phyloP scores from a whole-genome alignment of 441 rosid species.

The Melastoma candidum region DNA sequence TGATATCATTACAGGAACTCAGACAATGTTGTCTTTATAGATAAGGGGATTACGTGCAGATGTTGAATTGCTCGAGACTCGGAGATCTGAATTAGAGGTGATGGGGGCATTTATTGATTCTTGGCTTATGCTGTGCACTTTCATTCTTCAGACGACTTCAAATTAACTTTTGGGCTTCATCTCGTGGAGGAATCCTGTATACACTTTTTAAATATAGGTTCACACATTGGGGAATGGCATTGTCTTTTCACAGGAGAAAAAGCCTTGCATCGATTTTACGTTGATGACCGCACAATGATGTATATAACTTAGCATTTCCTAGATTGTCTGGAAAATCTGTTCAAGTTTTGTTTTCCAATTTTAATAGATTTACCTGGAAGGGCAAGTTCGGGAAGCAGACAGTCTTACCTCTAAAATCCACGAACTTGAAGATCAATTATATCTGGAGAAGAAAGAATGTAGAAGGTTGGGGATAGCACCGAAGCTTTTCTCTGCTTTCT shows the following conservation, averaged over 20 bases:
- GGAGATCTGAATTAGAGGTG: slow-evolving; percentile 52
- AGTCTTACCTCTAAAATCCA: slow-evolving; percentile 52
- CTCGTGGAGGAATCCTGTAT: too few species aligned
- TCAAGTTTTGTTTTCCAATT: slow-evolving; percentile 17
- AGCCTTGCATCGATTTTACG: too few species aligned
- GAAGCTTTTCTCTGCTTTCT: too few species aligned
- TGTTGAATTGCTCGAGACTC: slow-evolving; percentile 37
- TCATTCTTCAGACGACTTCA: too few species aligned
- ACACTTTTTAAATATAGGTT: too few species aligned
- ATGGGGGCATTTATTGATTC: slow-evolving; percentile 14
- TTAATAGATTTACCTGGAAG: slow-evolving; percentile 36
- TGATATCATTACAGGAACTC: neutral
- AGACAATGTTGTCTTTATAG: slow-evolving; percentile 27
- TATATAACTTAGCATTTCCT: neutral
- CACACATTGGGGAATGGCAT: too few species aligned
- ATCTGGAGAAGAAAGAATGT: slow-evolving; percentile 63
- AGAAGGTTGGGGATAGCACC: slow-evolving; percentile 34
- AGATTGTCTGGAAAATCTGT: neutral
- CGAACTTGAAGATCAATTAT: slow-evolving; percentile 66
- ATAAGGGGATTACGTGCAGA: slow-evolving; percentile 48
- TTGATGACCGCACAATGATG: too few species aligned
- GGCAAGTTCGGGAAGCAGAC: slow-evolving; percentile 61
- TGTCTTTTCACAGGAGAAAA: too few species aligned
- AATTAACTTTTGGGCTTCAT: too few species aligned
- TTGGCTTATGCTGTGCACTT: too few species aligned